These are phyloP conservation scores for Sugiyamaella xylanicola DNA, from an alignment of 1,139 yeast species.

Conservation along the genomic window DNA sequence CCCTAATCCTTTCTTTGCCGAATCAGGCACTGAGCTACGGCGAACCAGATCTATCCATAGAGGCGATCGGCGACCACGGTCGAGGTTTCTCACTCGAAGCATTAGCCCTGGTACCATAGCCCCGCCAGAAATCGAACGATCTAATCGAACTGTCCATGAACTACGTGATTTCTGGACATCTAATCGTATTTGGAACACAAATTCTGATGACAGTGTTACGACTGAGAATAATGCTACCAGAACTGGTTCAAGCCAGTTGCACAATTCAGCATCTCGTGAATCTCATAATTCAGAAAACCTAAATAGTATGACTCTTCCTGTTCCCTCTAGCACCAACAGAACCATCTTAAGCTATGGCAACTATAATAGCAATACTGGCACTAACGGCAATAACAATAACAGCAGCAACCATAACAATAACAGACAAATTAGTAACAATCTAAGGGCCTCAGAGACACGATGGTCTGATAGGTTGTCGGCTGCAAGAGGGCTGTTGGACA, in stretches of 20 bases:
- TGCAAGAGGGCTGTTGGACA: background rate
- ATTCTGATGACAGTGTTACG: background rate
- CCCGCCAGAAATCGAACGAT: constrained; percentile 13
- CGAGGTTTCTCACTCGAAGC: background rate
- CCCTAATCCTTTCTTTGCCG: constrained; percentile 1
- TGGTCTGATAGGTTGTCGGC: background rate
- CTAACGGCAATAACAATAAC: background rate
- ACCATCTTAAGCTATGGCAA: too few species aligned
- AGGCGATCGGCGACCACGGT: constrained; percentile 4
- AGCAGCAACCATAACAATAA: background rate
- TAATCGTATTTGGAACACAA: too few species aligned
- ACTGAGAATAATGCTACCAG: too few species aligned
- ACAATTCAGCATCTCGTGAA: too few species aligned
- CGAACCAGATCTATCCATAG: constrained; percentile 11
- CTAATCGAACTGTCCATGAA: background rate
- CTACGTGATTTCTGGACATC: background rate
- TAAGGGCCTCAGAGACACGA: background rate
- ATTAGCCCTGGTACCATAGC: constrained; percentile 9
- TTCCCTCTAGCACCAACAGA: too few species aligned
- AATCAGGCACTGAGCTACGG: constrained; percentile 4
- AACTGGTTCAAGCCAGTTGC: too few species aligned
- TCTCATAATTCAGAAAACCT: too few species aligned
- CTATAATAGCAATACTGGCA: background rate
- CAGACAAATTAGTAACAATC: background rate
- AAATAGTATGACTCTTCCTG: background rate